Base-by-base conservation (phyloP, 352 stramenopile genomes). In the Phytophthora lateralis region DNA sequence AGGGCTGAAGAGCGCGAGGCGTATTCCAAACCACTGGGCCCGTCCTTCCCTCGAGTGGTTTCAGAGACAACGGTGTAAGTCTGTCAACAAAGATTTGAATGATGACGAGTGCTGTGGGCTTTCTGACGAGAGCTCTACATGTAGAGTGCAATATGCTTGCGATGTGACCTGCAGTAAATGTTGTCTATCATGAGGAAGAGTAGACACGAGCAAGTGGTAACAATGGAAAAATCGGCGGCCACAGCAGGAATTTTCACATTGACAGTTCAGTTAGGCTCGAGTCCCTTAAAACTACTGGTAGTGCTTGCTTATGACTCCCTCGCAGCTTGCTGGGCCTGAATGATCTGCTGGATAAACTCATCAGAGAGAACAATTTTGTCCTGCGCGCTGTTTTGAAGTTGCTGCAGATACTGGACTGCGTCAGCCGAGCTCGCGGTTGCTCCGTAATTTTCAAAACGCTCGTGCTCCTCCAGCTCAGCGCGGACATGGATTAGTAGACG, bases 301-400 rank as follows among this genome's bases (percentile, higher is more conserved):
- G 26, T 2, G 30, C 12, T 55, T 37, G 18, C 58, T 69, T 83
- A 94, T 18, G 84, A 93, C 59, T 95, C 85, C 41, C 85, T 77
- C 37, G 86, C 86, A 11, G 74, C 79, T 59, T 93, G 82, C 55
- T 93, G 84, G 18, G 84, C 80, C 48, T 90, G 72, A 60, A 93
- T 91, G 57, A 93, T 83, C 60, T 91, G 76, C 69, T 95, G 84
- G 58, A 93, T 92, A 67, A 93, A 95, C 58, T 78, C 71, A 64
- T 90, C 80, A n/a, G 82, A 90, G 32, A 93, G 78, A 57, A 93
- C 78, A 59, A 93, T 91, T 65, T 93, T 95, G 73, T 95, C 82
- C 63, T 95, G 86, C 24, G 84, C 84, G 56, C 69, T 82, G 70
- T 93, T 93, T 66, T 91, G 86, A 46, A 95, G 71, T 75, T 95